Base-by-base conservation (phyloP, 257 asterid species). In the Ilex aquifolium region DNA sequence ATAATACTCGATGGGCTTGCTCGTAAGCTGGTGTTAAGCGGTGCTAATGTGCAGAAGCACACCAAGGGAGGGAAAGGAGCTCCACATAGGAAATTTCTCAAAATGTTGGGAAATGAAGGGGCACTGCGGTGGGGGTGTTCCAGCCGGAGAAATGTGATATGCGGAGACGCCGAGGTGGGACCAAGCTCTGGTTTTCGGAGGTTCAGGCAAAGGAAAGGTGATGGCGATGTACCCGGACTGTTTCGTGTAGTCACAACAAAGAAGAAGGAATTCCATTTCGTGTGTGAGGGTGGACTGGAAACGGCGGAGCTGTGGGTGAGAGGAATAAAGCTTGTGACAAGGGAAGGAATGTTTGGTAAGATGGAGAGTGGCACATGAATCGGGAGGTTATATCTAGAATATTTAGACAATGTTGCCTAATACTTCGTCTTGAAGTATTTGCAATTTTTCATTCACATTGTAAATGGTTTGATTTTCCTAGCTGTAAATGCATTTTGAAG, bases 1-100 rank as follows among this genome's bases (percentile, higher is more conserved):
- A 75, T 76, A 56, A 80, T 88, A 57, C 66, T 84, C 46, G 81
- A 86, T 40, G 95, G 78, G 12, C 75, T 84, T 39, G 90, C 90
- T 6, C 76, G 85, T 56, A 80, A 78, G 60, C 51, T 86, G 59
- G 96, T 88, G 36, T 30, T 75, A 29, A 56, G 70, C 3, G 96
- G 96, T 14, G 68, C 87, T 13, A 46, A 2, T 36, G 73, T 86
- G 29, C 58, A 53, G 44, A 88, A 88, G 70, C 95, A 88, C 77
- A 88, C 89, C 29, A 88, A 77, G 71, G 85, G 90, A 64, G 96
- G 96, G 39, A 88, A 77, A 63, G 96, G 96, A 55, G 70, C 78
- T 56, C 85, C 95, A 7, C 96, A 88, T 32, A 17, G 16, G 69
- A 88, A 88, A 80, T 48, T 68, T 14, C 68, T 86, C n/a, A 73